Base-by-base conservation (phyloP, 2,329 filamentous ascomycete genomes). In the Ascochyta koolunga region DNA sequence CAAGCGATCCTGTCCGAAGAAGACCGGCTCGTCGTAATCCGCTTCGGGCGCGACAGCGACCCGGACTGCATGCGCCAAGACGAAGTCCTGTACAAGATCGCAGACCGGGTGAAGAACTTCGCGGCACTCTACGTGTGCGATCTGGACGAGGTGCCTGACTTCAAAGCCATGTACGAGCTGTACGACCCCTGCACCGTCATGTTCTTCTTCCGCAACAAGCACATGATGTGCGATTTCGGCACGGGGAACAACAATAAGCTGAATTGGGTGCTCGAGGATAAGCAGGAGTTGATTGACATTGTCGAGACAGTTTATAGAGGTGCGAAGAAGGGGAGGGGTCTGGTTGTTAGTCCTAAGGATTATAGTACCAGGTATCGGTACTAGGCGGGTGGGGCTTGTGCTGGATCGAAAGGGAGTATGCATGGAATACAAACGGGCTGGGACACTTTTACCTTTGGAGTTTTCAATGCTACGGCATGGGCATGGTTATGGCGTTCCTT, bases 181-280 rank as follows among this genome's bases (percentile, higher is more conserved):
- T 93, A 95, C 80, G 90, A 99, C 72, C 87, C 92, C 0, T 91
- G 93, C 79, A 96, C 95, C 3, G 87, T 98, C 76, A 97, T 97
- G 90, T 96, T 91, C 81, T 96, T 96, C 83, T 96, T 93, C 81
- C 86, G 93, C 58, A 99, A 99, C 76, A 99, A 99, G 76, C 92
- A 97, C 78, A 98, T 98, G 86, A 96, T 96, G 90, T 91, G 90
- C 75, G 93, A 98, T 84, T 92, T 97, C 66, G 93, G 70, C 7
- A 99, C 95, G 1, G 95, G 95, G 62, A 96, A 99, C 79, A 99
- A 99, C 77, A 99, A 99, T 76, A 98, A 98, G 77, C 82, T 97
- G 65, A 97, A 97, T 74, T 96, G 91, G 88, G 91, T 96, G 41
- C 81, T 96, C 47, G 93, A 98, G 77, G 93, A 99, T 72, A 98